These are phyloP conservation scores for Marsdenia floribunda DNA, from an alignment of 257 asterid genomes.

Conservation along the genomic window DNA sequence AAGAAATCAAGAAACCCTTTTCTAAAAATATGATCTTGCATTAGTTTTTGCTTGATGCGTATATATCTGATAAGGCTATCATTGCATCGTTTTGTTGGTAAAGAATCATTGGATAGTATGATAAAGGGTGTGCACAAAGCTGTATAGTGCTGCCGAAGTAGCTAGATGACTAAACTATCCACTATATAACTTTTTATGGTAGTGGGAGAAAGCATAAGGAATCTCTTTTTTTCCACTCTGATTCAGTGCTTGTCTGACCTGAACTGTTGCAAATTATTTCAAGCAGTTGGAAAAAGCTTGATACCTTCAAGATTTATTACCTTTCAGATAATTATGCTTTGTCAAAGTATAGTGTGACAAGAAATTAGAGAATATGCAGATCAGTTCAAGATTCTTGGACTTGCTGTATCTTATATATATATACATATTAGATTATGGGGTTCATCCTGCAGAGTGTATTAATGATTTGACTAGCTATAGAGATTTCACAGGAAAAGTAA, in stretches of 20 bases:
- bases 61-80: background rate
- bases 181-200: background rate
- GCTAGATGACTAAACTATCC: slow-evolving; percentile 10
- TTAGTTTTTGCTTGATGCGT: background rate
- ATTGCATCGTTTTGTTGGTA: background rate
- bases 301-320: no score
- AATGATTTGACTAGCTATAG: no score
- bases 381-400: background rate
- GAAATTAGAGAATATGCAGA: background rate
- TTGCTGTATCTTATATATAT: no score
- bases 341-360: background rate
- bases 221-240: background rate
- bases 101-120: background rate
- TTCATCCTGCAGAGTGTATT: no score
- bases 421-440: no score
- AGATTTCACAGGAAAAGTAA: no score
- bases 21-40: background rate
- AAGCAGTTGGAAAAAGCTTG: background rate
- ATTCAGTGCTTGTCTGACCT: background rate
- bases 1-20: background rate
- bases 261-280: background rate
- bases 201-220: background rate
- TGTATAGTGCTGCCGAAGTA: background rate
- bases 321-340: no score
- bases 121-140: background rate